Evolutionary conservation across 805 yeast species (phyloP), one percentile per base, ranked within the genome.

Genomic region (Wickerhamiella brachini): DNA sequence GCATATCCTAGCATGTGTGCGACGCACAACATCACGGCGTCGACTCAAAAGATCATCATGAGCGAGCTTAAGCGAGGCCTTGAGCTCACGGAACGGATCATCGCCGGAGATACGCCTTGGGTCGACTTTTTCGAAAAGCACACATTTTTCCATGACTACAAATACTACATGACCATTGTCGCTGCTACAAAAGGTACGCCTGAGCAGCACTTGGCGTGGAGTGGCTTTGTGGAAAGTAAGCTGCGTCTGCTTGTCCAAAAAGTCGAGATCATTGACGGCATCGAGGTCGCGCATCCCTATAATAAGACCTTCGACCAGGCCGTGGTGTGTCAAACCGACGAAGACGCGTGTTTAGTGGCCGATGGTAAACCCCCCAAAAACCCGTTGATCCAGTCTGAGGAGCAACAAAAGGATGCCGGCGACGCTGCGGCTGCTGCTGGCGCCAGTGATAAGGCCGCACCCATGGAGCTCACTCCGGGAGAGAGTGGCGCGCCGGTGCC

Each of bases 1-100:
- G 97, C 97, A 0, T 87, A 88, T 63, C 96, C 96, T 1, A 89
- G 97, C 1, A 93, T 93, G 98, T 93, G 98, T 69, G 96, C 98
- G 0, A 93, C 98, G 1, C 98, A 93, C 65, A 93, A 93, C 65
- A 89, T 93, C 45, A 82, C 95, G 1, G 78, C 77, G 17, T 87
- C 97, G 0, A 90, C 97, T 0, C 90, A 86, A 65, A 79, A 77
- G 59, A 78, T 93, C 21, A 85, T 93, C 37, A 62, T 87, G 63
- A 65, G 71, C n/a, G 98, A 93, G 65, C 74, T 93, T 57, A 68
- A 73, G 52, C 78, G 95, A 56, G 97, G 95, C 0, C 72, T 76
- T 5, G 79, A 76, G 44, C 71, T 88, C 12, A 78, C 86, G 71
- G 79, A 73, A 57, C 85, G 80, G 23, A 84, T 93, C 49, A 71